Base-by-base conservation (phyloP, 2,329 filamentous ascomycete species). In the Magnaporthiopsis rhizophila region DNA sequence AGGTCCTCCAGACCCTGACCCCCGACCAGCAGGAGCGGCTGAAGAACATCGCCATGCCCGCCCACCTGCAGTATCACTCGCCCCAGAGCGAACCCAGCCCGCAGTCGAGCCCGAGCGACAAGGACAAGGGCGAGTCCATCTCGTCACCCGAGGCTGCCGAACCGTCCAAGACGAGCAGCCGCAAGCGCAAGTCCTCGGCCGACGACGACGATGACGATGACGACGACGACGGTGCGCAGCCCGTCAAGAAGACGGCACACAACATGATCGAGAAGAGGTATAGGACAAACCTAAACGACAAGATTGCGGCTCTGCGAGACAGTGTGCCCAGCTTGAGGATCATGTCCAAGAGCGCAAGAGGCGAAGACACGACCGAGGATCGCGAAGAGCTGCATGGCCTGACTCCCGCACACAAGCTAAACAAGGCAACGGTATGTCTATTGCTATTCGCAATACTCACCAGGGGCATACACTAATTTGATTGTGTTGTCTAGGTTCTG, bases 261-360 rank as follows among this genome's bases (percentile, higher is more conserved):
- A 98, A 97, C 76, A 95, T 98, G 83, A 97, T 98, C 67, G 94
- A 98, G 78, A 98, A 97, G 82, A 83, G 94, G 69, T 98, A 98
- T 76, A 88, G 94, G 71, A 97, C 91, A 64, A 98, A 98, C 72
- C 82, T 98, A 65, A 98, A 98, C 73, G 94, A 97, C 74, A 98
- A 98, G 79, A 98, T 98, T 71, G 90, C 92, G 59, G 92, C 93
- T 65, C 80, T 98, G 67, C 85, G 93, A 70, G 92, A 97, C 74
- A 96, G 92, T 72, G 92, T 98, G 18, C 94, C 94, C 2, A 96
- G 91, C 74, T 80, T 98, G 65, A 87, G 93, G 61, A 90, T 92
- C 69, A 91, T 93, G 85, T 87, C 87, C 53, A 91, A 90, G 78
- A 89, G 84, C 69, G 84, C 84, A 61, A 80, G 80, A 65, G 88